A percentile compares a stretch with the other conserved stretches of the same genome.
Evolutionary conservation across 208 protist species (phyloP).

Genomic region (Hexamita inflata): DNA sequence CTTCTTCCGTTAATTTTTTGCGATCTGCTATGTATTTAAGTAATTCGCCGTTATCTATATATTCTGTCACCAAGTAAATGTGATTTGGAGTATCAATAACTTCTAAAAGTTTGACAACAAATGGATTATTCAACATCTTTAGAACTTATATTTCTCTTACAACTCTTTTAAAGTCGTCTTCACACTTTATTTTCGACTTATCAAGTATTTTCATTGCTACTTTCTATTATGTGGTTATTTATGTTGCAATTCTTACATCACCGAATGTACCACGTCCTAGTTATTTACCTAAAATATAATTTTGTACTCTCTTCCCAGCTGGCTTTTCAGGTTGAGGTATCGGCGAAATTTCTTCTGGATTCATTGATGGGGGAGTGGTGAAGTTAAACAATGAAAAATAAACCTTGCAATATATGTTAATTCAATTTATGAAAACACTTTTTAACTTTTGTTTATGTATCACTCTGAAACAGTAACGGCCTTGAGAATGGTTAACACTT

Average conservation of each 20-base stretch:
- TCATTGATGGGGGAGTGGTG: no score
- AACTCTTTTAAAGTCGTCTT: conserved; percentile 41
- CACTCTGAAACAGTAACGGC: no score
- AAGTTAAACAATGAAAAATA: no score
- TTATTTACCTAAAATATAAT: conserved; percentile 87
- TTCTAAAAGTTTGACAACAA: conserved; percentile 57
- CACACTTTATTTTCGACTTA: conserved; percentile 49
- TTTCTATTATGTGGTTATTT: conserved; percentile 48
- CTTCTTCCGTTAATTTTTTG: conserved; percentile 51
- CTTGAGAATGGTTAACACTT: no score
- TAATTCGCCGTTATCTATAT: conserved; percentile 59
- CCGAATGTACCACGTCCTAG: conserved; percentile 94
- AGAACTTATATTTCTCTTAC: conserved; percentile 59
- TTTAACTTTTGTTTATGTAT: no score
- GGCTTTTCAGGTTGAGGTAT: no score
- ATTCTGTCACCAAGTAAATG: conserved; percentile 54
- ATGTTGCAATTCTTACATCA: conserved; percentile 73
- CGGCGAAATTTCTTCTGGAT: no score
- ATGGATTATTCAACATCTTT: conserved; percentile 58
- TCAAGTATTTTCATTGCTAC: conserved; percentile 62
- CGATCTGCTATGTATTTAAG: conserved; percentile 55
- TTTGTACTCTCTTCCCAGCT: conserved; percentile 63
- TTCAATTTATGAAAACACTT: no score
- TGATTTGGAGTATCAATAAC: conserved; percentile 53
- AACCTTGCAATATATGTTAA: no score